Evolutionary conservation across 2,329 filamentous ascomycete species (phyloP).

Genomic region (Alternaria sp.): DNA sequence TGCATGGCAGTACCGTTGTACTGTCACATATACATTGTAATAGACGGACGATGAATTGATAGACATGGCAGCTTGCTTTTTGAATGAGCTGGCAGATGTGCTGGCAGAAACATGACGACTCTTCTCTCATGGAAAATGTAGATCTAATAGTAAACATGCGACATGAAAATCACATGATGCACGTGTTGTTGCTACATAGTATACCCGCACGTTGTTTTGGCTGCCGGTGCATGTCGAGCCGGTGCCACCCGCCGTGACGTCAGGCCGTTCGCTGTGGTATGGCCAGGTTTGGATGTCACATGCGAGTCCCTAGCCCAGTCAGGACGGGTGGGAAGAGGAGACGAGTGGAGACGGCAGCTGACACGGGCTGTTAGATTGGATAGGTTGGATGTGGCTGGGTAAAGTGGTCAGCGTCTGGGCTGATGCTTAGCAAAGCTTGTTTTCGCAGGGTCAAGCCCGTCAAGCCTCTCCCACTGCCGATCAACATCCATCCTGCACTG

Average conservation of each 20-base stretch:
- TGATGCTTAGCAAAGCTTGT: conserved; percentile 32
- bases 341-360: conserved; percentile 3
- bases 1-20: conserved; percentile 1
- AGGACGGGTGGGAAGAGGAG: conserved; percentile 3
- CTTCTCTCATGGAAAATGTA: conserved; percentile 13
- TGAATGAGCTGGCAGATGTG: neutral
- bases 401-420: neutral
- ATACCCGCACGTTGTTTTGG: neutral
- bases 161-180: neutral
- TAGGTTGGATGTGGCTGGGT: neutral
- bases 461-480: conserved; percentile 6
- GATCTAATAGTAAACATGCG: neutral
- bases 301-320: neutral
- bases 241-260: conserved; percentile 11
- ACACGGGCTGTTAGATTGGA: conserved; percentile 2
- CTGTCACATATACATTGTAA: conserved; percentile 8
- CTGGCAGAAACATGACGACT: conserved; percentile 1
- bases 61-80: neutral
- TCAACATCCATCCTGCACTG: conserved; percentile 18
- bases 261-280: neutral
- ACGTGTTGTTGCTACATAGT: neutral
- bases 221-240: neutral
- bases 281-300: conserved; percentile 8
- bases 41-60: neutral
- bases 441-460: conserved; percentile 12